Evolutionary conservation across 495 filamentous ascomycete genomes (phyloP).

Genomic region (Talaromyces wortmannii): DNA sequence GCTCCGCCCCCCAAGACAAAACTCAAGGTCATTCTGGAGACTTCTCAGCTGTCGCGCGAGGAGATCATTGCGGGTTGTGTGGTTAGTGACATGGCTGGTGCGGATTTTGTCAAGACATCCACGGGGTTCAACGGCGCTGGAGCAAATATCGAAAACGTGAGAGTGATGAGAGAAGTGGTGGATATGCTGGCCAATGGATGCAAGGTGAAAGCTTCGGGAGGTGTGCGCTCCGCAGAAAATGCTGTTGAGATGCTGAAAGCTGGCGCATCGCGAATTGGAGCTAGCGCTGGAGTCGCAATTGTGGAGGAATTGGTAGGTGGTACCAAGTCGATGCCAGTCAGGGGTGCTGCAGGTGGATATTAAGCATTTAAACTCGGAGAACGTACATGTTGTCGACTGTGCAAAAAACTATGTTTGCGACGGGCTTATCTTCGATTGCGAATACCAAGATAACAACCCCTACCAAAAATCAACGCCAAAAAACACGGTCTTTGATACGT

Average conservation of each 20-base stretch:
- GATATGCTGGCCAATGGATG: constrained; percentile 31
- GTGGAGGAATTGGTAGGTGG: constrained; percentile 37
- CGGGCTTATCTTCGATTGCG: no score
- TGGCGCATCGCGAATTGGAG: constrained; percentile 59
- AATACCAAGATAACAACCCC: no score
- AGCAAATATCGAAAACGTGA: constrained; percentile 48
- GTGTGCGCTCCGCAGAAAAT: constrained; percentile 47
- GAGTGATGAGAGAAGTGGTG: constrained; percentile 45
- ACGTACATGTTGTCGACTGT: no score
- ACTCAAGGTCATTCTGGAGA: constrained; percentile 65
- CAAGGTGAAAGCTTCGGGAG: constrained; percentile 62
- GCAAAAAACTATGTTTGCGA: no score
- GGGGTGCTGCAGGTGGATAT: background rate
- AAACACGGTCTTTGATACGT: no score
- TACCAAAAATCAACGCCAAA: no score
- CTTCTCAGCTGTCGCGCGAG: constrained; percentile 44
- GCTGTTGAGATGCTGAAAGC: constrained; percentile 53
- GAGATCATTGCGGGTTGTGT: constrained; percentile 54
- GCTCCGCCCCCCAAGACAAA: constrained; percentile 39
- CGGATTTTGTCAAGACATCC: constrained; percentile 63
- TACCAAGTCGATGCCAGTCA: constrained; percentile 1
- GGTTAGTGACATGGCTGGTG: constrained; percentile 52
- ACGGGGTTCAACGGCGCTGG: constrained; percentile 60
- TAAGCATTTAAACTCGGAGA: background rate
- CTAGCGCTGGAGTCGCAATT: constrained; percentile 52